Percentiles rank a stretch among this genome's conserved stretches.
Conservation (phyloP, 2,329 filamentous ascomycete species). For the Lasiodiplodia theobromae region DNA sequence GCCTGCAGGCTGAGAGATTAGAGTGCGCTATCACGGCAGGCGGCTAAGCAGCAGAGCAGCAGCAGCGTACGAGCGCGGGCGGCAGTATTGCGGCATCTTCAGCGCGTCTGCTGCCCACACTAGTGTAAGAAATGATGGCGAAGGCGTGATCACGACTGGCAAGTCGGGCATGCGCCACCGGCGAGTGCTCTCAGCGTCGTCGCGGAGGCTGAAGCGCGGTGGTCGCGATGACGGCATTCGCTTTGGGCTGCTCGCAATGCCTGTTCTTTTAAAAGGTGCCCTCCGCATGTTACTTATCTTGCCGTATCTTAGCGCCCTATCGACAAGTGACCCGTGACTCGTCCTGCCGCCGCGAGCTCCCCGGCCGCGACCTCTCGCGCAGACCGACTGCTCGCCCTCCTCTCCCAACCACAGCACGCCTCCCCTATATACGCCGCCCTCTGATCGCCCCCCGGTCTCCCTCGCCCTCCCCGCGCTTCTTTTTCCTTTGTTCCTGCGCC, state of each 20-base stretch:
- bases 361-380: conserved; percentile 16
- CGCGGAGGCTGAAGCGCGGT: conserved; percentile 8
- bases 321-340: conserved; percentile 18
- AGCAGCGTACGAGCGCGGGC: neutral
- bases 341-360: conserved; percentile 4
- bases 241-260: conserved; percentile 8
- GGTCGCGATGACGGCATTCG: conserved; percentile 26
- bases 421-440: conserved; percentile 22
- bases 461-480: conserved; percentile 14
- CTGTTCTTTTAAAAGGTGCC: conserved; percentile 13
- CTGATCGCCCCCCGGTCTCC: conserved; percentile 5
- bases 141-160: conserved; percentile 27
- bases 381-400: conserved; percentile 22
- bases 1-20: conserved; percentile 7
- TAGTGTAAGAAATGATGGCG: conserved; percentile 26
- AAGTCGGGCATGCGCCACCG: conserved; percentile 26
- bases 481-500: conserved; percentile 29
- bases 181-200: neutral
- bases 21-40: conserved; percentile 22
- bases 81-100: conserved; percentile 20
- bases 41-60: conserved; percentile 1
- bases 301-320: conserved; percentile 9
- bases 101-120: conserved; percentile 20
- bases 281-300: conserved; percentile 10
- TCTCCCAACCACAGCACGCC: conserved; percentile 17